Conservation (phyloP, 2,329 filamentous ascomycete genomes). For the Claviceps sp. region DNA sequence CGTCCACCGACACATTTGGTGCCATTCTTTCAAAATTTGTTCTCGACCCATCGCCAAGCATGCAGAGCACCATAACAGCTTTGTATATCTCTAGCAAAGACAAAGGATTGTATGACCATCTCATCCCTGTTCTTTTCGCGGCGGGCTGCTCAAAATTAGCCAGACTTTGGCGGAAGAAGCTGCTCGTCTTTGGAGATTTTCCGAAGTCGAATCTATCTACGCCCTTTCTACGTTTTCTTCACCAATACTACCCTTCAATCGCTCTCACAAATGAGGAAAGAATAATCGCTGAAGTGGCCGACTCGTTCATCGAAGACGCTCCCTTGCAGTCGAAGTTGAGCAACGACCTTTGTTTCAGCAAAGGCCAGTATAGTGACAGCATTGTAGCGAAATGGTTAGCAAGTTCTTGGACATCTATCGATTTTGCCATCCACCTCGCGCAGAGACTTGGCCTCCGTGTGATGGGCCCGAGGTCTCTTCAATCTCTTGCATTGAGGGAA, state of each 20-base stretch:
- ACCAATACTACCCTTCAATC: conserved; percentile 30
- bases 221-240: conserved; percentile 35
- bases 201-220: conserved; percentile 27
- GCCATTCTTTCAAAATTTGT: conserved; percentile 30
- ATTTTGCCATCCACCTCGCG: conserved; percentile 58
- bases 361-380: conserved; percentile 22
- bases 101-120: conserved; percentile 33
- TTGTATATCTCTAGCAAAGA: conserved; percentile 32
- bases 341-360: background rate
- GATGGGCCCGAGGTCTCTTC: conserved; percentile 64
- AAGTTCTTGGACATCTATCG: conserved; percentile 53
- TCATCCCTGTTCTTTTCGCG: conserved; percentile 38
- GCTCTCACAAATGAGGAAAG: conserved; percentile 25
- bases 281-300: conserved; percentile 6
- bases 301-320: background rate
- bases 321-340: background rate
- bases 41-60: conserved; percentile 19
- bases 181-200: conserved; percentile 27
- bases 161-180: conserved; percentile 31
- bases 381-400: conserved; percentile 77
- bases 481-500: conserved; percentile 61
- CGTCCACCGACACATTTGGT: conserved; percentile 27
- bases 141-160: conserved; percentile 32
- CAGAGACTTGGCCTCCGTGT: conserved; percentile 55
- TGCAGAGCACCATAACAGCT: conserved; percentile 27